Evolutionary conservation across 371 early-diverging fungal species (phyloP).

Genomic region (Capniomyces stellatus): DNA sequence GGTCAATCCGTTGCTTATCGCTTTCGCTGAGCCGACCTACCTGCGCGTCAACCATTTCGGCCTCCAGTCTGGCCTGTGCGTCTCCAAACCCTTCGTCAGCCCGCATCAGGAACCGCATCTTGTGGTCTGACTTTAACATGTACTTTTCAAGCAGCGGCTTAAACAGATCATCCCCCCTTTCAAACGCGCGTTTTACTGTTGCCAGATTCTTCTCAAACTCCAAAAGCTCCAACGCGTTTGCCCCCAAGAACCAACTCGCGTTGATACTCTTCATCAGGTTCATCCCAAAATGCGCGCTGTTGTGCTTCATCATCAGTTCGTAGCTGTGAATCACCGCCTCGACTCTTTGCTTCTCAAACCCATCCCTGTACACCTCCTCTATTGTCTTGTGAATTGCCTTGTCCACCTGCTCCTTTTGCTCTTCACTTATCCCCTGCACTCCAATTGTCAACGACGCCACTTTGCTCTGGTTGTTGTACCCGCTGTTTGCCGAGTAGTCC

Average conservation of each 20-base stretch:
- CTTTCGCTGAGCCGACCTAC: slow-evolving; percentile 33
- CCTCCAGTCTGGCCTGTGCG: slow-evolving; percentile 39
- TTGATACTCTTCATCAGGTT: slow-evolving; percentile 54
- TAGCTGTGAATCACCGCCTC: slow-evolving; percentile 80
- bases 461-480: slow-evolving; percentile 54
- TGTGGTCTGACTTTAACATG: slow-evolving; percentile 56
- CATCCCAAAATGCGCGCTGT: slow-evolving; percentile 78
- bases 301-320: slow-evolving; percentile 76
- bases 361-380: slow-evolving; percentile 39
- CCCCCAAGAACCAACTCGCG: slow-evolving; percentile 77
- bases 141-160: slow-evolving; percentile 59
- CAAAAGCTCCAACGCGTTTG: slow-evolving; percentile 65
- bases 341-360: slow-evolving; percentile 58
- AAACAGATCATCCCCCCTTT: slow-evolving; percentile 32
- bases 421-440: slow-evolving; percentile 31
- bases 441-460: slow-evolving; percentile 35
- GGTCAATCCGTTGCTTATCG: slow-evolving; percentile 37
- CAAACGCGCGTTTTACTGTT: slow-evolving; percentile 43
- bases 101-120: slow-evolving; percentile 60
- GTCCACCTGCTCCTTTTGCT: slow-evolving; percentile 33
- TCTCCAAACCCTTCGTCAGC: slow-evolving; percentile 48
- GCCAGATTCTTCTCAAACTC: slow-evolving; percentile 58
- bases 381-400: slow-evolving; percentile 48
- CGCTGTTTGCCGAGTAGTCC: slow-evolving; percentile 78
- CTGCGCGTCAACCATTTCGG: slow-evolving; percentile 36